phyloP scores from a whole-genome alignment of 345 rosid species.

The Brassica juncea region DNA sequence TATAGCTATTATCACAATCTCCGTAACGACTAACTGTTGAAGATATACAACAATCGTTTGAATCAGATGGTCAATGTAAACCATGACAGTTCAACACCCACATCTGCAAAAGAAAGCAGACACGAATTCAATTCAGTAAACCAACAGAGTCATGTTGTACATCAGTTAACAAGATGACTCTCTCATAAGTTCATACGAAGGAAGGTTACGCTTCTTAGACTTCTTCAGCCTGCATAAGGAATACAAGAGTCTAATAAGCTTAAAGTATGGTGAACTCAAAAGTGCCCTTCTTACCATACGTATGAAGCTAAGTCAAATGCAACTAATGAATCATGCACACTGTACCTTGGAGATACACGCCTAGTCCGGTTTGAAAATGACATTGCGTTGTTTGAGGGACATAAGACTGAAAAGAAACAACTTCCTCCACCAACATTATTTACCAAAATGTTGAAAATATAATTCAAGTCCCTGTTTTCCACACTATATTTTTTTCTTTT shows the following conservation, averaged over 20 bases:
- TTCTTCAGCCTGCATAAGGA: conserved; percentile 2
- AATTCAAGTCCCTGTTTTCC: background rate
- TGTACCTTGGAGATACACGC: conserved; percentile 44
- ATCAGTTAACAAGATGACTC: conserved; percentile 14
- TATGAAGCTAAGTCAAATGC: background rate
- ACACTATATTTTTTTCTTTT: background rate
- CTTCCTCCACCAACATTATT: conserved; percentile 28
- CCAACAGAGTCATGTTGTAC: background rate
- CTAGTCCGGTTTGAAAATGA: conserved; percentile 52
- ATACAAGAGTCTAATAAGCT: conserved; percentile 1
- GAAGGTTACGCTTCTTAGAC: background rate
- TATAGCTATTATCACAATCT: background rate
- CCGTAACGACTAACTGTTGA: background rate
- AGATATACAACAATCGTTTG: background rate
- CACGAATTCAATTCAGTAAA: conserved; percentile 1
- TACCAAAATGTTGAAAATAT: conserved; percentile 35
- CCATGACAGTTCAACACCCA: background rate
- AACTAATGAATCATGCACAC: conserved; percentile 20
- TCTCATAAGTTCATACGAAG: background rate
- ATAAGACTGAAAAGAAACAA: conserved; percentile 33
- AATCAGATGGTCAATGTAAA: background rate
- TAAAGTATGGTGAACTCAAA: background rate
- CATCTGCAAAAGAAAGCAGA: conserved; percentile 17
- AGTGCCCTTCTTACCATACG: background rate
- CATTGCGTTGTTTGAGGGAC: conserved; percentile 41